Conservation (phyloP, 108 stramenopile genomes). For the Epithemia pelagica region DNA sequence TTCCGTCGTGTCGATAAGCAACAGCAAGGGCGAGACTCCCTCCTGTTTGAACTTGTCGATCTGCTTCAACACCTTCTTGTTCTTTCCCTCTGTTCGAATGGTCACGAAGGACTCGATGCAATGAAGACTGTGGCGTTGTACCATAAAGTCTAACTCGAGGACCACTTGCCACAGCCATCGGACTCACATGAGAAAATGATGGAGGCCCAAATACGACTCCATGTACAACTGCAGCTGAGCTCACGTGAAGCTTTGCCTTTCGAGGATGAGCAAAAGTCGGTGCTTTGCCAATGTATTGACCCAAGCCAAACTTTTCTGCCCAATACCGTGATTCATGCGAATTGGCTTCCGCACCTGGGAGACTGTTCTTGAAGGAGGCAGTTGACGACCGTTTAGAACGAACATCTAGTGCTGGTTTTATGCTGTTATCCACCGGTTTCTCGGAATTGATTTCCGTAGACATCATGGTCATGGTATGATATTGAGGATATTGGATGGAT, state of each 20-base stretch:
- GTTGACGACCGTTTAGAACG: conserved; percentile 30
- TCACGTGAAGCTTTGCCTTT: conserved; percentile 15
- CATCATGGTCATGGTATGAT: too few species aligned
- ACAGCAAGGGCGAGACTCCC: conserved; percentile 57
- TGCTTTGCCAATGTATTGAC: conserved; percentile 14
- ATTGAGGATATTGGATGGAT: too few species aligned
- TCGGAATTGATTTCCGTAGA: background rate
- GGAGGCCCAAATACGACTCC: conserved; percentile 40
- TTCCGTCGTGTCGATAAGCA: conserved; percentile 56
- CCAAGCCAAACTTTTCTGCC: conserved; percentile 43
- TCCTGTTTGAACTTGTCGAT: conserved; percentile 63
- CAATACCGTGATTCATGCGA: conserved; percentile 47
- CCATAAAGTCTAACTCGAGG: conserved; percentile 72
- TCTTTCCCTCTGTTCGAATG: conserved; percentile 8
- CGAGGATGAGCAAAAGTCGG: conserved; percentile 29
- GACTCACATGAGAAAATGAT: conserved; percentile 5
- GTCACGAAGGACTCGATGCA: conserved; percentile 33
- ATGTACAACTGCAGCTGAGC: conserved; percentile 23
- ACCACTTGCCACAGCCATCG: conserved; percentile 60
- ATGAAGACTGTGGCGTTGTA: conserved; percentile 24
- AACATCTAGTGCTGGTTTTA: conserved; percentile 32
- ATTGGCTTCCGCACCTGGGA: conserved; percentile 24
- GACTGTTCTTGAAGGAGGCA: conserved; percentile 1
- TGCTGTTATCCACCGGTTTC: background rate
- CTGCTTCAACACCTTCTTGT: conserved; percentile 30